Evolutionary conservation across 176 grass and related monocot species (phyloP), one percentile per base, ranked within the genome.

Genomic region (Cenchrus americanus): DNA sequence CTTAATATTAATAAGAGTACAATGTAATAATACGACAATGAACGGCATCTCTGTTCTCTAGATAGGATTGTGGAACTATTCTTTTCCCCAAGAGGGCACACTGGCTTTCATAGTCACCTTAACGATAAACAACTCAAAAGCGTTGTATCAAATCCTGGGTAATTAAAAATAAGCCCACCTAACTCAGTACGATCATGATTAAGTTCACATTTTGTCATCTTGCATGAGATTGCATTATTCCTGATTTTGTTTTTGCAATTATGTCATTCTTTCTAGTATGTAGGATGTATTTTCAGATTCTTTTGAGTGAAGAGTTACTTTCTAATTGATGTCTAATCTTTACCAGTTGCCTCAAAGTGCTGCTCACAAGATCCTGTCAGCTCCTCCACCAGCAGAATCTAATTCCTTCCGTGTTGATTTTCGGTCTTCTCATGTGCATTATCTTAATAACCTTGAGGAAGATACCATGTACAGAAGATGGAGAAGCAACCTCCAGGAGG

Each of bases 361-460:
- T 44, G 86, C 85, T 81, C 84, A 44, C 75, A 95, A 95, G 78
- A 80, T 98, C 77, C 84, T 98, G 82, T 95, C 91, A 81, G 84
- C 91, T 78, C 22, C 89, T 60, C 91, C 93, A 88, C 96, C 93
- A 81, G 85, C 87, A 74, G 93, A 98, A 84, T 93, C 85, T 81
- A 94, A 90, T 87, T 75, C 89, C 72, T 88, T 98, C 62, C 91
- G 96, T 70, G 85, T 98, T 82, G 96, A 98, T 63, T 98, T 98
- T 49, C 96, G 96, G 69, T 95, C 91, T 71, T 80, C 81, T 67
- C 85, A 94, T 83, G 93, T 94, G 77, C 96, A 98, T 81, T 98
- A 93, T 83, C 84, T 98, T 77, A 98, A 98, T 95, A 94, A 98
- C 78, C 73, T 98, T 62, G 96, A 98, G 79, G 93, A 98, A 94